Base-by-base conservation (phyloP, 768 basidiomycete species). In the Cantharellus anzutake region DNA sequence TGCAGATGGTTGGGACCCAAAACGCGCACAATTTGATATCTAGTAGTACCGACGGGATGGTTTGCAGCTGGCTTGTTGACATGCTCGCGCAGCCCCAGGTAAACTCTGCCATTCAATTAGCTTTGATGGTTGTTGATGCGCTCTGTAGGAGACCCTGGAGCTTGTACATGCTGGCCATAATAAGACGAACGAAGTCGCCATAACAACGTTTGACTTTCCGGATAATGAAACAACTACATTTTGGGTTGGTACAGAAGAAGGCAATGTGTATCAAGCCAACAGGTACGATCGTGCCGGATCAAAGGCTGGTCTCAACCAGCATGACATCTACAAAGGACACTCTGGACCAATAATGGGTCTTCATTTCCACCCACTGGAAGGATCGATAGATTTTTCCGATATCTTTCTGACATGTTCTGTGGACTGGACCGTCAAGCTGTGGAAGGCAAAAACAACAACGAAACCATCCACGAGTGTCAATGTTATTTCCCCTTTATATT, bases 81-180 rank as follows among this genome's bases (percentile, higher is more conserved):
- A 97, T 98, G 93, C 80, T 99, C 50, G 92, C 96, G 1, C 88
- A 94, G 67, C 96, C 96, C 4, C 93, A 97, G 78, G 92, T 91
- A 66, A 11, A 14, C 38, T 41, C 37, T 3, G 2, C 40, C 39
- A 37, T 48, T 41, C 16, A 59, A 2, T 5, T 40, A 4, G 20
- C 34, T 42, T 1, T 29, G 48, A 52, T 41, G 11, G 38, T 55
- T 29, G 29, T 42, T 55, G 39, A 52, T 66, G 50, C 37, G 20
- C n/a, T 44, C 35, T 14, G 37, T 63, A 97, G 88, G 96, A 99
- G 84, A 89, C 90, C 2, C 79, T 98, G 14, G 87, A 93, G 67
- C 77, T 99, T 2, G 72, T 85, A 2, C 89, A 93, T 64, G 78
- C 84, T 1, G 89, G 87, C 0, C 93, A 98, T 68, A 89, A 84